These are phyloP conservation scores for Nakazawaea holstii DNA, from an alignment of 805 yeast species.

Conservation along the genomic window DNA sequence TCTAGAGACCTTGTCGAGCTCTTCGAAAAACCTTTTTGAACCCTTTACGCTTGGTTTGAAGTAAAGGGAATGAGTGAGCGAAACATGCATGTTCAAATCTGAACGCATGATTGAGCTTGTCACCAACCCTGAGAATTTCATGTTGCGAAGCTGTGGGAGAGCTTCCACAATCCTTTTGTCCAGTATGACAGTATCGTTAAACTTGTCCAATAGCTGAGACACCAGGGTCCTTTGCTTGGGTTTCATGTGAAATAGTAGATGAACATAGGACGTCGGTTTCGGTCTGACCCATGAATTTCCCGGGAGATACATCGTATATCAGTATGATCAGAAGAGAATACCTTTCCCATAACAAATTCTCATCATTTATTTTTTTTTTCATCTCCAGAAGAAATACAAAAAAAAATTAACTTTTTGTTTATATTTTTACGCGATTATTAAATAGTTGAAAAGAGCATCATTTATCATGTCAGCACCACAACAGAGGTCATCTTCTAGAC, in stretches of 20 bases:
- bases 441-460: neutral
- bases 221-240: neutral
- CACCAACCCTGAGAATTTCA: neutral
- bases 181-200: neutral
- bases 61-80: neutral
- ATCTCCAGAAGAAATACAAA: neutral
- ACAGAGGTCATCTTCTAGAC: slow-evolving; percentile 9
- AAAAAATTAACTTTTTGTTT: neutral
- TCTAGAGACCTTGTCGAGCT: slow-evolving; percentile 2
- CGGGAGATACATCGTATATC: neutral
- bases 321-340: neutral
- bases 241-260: slow-evolving; percentile 2
- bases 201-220: neutral
- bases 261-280: neutral
- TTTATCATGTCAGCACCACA: neutral
- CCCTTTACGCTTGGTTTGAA: neutral
- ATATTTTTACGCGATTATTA: neutral
- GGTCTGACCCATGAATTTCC: neutral
- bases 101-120: neutral
- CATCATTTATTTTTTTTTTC: neutral
- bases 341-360: neutral
- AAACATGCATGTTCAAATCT: slow-evolving; percentile 4
- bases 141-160: neutral
- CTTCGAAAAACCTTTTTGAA: neutral
- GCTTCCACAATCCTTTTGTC: neutral